Evolutionary conservation across 2,329 filamentous ascomycete species (phyloP), one percentile per base, ranked within the genome.

Genomic region (Chaetothyriales sp.): DNA sequence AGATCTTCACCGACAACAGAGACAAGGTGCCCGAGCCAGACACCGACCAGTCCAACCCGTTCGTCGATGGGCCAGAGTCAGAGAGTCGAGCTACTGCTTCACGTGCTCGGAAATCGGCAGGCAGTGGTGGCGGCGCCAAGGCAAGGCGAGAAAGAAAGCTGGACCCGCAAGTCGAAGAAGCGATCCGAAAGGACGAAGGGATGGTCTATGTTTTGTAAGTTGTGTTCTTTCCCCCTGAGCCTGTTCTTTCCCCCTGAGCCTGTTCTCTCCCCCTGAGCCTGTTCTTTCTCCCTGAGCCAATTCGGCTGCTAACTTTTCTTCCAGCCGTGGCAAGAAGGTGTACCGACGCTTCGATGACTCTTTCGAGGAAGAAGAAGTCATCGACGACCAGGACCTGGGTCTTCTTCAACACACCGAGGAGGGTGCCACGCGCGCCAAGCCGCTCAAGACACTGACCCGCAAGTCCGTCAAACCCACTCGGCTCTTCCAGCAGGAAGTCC

Each of bases 141-240:
- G 60, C 67, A 18, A 56, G 51, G 18, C 44, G 28, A 15, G 56
- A 56, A 44, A 55, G 50, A 47, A 56, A 47, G 52, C 28, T 55
- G 20, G 65, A 70, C 49, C 59, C 65, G 45, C 65, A 69, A 53
- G 74, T 80, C 60, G 67, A 77, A 25, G 70, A 77, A 48, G 72
- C 73, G 9, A 70, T 72, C 15, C 63, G 70, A 15, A 72, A 73
- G 45, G 73, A 77, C 18, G 75, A 81, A 62, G 78, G 78, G 48
- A 74, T 82, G 64, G 69, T 80, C 48, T 81, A 77, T 60, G 70
- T 76, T 5, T 82, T 82, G 78, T 81, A 70, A 75, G 78, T 76
- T 43, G 20, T 44, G 29, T 6, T 25, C 10, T 9, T 25, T 45
- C 48, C 25, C 37, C n/a, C n/a, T n/a, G n/a, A n/a, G n/a, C n/a